A percentile compares a stretch with the other conserved stretches of the same genome.
Conservation (phyloP, 805 yeast genomes). For the Grigorovia yakushimaensis region DNA sequence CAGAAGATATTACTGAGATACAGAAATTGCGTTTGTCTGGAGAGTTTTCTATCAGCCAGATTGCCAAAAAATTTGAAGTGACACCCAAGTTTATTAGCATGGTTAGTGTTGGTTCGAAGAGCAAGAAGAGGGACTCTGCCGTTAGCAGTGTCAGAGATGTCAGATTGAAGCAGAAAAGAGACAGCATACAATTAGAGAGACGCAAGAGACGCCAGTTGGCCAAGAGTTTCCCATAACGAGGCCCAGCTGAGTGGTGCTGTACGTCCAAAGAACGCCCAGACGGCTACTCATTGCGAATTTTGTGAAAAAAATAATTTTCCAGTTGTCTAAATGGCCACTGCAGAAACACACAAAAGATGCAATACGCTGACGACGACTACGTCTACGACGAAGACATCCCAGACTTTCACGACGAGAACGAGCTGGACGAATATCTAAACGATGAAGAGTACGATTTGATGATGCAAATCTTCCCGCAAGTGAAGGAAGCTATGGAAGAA, state of each 20-base stretch:
- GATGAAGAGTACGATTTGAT: constrained; percentile 33
- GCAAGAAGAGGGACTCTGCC: too few species aligned
- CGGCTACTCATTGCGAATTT: too few species aligned
- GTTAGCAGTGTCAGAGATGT: too few species aligned
- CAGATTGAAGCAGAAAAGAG: not conserved
- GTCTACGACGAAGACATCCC: constrained; percentile 26
- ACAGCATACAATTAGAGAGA: not conserved
- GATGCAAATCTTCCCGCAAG: constrained; percentile 36
- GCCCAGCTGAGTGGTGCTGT: too few species aligned
- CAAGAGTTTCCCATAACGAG: not conserved
- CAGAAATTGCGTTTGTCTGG: not conserved
- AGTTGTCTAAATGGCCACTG: not conserved
- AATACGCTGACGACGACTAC: constrained; percentile 18
- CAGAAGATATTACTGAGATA: not conserved
- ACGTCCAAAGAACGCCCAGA: too few species aligned
- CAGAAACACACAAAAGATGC: constrained; percentile 23
- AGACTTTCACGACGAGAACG: constrained; percentile 31
- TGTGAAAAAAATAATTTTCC: not conserved
- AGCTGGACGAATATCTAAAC: constrained; percentile 29
- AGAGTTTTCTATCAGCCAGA: constrained; percentile 3
- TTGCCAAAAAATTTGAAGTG: constrained; percentile 52
- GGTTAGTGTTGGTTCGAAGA: constrained; percentile 35
- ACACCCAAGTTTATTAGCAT: constrained; percentile 44
- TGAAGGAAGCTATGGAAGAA: constrained; percentile 31
- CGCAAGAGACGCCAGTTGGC: not conserved